Base-by-base conservation (phyloP, 2,329 filamentous ascomycete genomes). In the Plenodomus tracheiphilus region DNA sequence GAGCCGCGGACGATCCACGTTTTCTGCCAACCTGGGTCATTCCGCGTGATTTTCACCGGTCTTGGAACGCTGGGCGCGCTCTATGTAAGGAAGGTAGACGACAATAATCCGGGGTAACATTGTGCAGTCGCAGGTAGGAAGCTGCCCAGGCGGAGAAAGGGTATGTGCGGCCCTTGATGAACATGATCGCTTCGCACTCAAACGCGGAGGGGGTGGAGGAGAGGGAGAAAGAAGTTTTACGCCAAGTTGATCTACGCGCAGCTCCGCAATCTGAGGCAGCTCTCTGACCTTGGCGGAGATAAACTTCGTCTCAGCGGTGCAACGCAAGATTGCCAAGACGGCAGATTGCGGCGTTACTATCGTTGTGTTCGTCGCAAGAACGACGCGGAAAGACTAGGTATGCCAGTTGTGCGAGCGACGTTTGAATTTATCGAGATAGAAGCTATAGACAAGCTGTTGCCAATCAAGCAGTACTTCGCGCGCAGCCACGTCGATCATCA, bases 381-480 rank as follows among this genome's bases (percentile, higher is more conserved):
- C 46, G 28, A 32, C 28, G 11, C 51, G 19, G n/a, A 53, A 43
- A 39, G 40, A 35, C 15, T 46, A 45, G 16, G 47, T 40, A n/a
- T 45, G 43, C 32, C 41, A 46, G 16, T 46, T 40, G 15, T 45
- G 43, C 32, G 39, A 46, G 30, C 58, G 53, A 40, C 47, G 43
- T 44, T 42, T 57, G 39, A 58, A 49, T 39, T 55, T 43, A 35
- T 59, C 46, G 35, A 36, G 45, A 45, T 54, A 52, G 20, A 58
- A 56, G 32, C 18, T 36, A 25, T 60, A 39, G 48, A 52, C 59
- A 8, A 56, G 51, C 20, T 40, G 46, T 18, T 56, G 52, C 57
- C 57, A 61, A 42, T 59, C 54, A 6, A 61, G 46, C 10, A 47
- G 48, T 17, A 62, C 39, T n/a, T 58, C 19, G 39, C 46, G 51